Evolutionary conservation across 2,329 filamentous ascomycete species (phyloP).

Genomic region (Colletotrichum salicis): DNA sequence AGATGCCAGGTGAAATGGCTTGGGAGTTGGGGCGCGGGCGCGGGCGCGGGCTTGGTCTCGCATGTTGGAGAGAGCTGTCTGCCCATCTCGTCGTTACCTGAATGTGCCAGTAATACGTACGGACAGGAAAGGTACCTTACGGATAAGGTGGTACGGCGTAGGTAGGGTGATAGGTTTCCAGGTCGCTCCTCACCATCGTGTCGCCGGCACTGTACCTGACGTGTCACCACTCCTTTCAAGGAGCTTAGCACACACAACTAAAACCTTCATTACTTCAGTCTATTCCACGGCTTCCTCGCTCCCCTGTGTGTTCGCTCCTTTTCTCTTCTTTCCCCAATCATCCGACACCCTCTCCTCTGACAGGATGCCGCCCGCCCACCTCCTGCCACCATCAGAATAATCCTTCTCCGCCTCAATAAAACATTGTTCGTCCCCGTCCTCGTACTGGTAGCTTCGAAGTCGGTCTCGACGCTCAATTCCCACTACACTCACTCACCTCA

Average conservation of each 20-base stretch:
- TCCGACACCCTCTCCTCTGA: not conserved
- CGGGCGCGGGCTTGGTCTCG: conserved; percentile 9
- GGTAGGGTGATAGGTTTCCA: not conserved
- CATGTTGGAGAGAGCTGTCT: not conserved
- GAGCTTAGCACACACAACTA: not conserved
- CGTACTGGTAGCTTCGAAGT: not conserved
- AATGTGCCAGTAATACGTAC: no score
- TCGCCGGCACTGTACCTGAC: not conserved
- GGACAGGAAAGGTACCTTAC: no score
- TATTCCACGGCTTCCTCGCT: not conserved
- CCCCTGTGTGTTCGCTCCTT: not conserved
- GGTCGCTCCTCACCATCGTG: not conserved
- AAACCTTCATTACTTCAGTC: not conserved
- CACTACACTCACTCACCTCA: not conserved
- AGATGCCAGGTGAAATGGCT: not conserved
- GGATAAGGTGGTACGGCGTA: no score
- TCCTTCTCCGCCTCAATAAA: not conserved
- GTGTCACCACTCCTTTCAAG: not conserved
- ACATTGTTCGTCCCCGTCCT: not conserved
- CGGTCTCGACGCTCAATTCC: not conserved
- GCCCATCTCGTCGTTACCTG: not conserved
- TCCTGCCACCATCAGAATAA: not conserved
- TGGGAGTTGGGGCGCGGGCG: not conserved
- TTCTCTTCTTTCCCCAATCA: not conserved
- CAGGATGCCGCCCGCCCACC: not conserved